Conservation (phyloP, 805 yeast species). For the Myxozyma vanderwaltii region DNA sequence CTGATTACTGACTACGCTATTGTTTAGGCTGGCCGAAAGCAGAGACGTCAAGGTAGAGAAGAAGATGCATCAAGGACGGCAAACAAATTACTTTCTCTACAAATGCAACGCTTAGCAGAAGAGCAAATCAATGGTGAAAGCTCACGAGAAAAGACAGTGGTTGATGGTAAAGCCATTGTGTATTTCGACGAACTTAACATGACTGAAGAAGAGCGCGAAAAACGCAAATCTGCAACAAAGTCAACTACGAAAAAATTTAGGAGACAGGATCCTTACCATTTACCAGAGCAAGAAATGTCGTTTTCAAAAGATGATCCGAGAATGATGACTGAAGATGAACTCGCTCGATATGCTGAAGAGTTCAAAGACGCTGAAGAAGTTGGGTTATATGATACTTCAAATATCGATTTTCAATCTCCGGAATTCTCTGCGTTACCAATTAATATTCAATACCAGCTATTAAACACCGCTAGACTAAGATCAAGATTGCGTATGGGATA, state of each 20-base stretch:
- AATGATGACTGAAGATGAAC: conserved; percentile 71
- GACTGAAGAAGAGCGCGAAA: conserved; percentile 23
- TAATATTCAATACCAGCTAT: conserved; percentile 82
- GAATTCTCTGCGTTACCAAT: conserved; percentile 78
- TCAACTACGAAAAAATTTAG: conserved; percentile 44
- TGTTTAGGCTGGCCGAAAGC: conserved; percentile 56
- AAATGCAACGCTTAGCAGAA: conserved; percentile 62
- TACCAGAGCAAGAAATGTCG: conserved; percentile 65
- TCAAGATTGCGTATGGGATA: conserved; percentile 96
- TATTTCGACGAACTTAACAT: conserved; percentile 29
- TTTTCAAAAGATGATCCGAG: conserved; percentile 58
- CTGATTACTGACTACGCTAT: not conserved
- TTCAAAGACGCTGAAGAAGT: conserved; percentile 56
- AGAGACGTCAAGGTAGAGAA: conserved; percentile 70
- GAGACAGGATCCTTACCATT: conserved; percentile 77
- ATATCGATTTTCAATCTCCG: conserved; percentile 79
- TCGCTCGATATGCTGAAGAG: conserved; percentile 59
- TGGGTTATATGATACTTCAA: conserved; percentile 45
- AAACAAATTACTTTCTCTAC: conserved; percentile 73
- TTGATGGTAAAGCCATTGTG: conserved; percentile 12
- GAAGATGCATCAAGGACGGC: conserved; percentile 77
- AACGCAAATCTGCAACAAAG: conserved; percentile 16
- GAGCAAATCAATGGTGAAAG: conserved; percentile 26
- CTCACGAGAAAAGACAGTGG: conserved; percentile 11
- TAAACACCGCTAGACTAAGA: conserved; percentile 77